Percentiles rank a stretch among this genome's conserved stretches.
Conservation (phyloP, 371 early-diverging fungal genomes). For the Umbelopsis sp. region DNA sequence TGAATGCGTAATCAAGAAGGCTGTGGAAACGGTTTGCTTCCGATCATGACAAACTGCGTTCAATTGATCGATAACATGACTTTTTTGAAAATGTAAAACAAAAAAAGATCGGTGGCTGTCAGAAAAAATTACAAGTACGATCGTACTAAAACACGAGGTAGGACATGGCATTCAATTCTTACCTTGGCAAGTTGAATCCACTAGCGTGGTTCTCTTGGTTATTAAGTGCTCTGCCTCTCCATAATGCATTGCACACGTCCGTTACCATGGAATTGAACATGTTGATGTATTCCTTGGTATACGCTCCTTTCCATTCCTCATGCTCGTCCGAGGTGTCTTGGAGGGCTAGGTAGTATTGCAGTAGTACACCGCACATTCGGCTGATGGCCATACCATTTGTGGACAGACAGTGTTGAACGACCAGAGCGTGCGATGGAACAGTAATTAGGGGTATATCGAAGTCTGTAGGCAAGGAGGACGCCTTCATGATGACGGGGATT, state of each 20-base stretch:
- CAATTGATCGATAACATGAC: constrained; percentile 34
- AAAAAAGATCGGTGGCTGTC: constrained; percentile 5
- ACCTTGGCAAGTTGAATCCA: constrained; percentile 51
- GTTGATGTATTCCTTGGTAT: constrained; percentile 49
- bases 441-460: constrained; percentile 56
- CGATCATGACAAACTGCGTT: constrained; percentile 35
- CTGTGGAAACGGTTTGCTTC: constrained; percentile 34
- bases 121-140: constrained; percentile 2
- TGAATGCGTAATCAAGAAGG: constrained; percentile 55
- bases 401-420: constrained; percentile 57
- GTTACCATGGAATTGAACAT: constrained; percentile 62
- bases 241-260: constrained; percentile 61
- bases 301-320: constrained; percentile 38
- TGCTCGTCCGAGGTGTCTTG: constrained; percentile 37
- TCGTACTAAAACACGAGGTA: constrained; percentile 14
- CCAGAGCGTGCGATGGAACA: constrained; percentile 54
- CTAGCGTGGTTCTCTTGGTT: constrained; percentile 35
- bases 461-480: constrained; percentile 41
- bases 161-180: constrained; percentile 24
- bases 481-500: constrained; percentile 4
- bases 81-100: background rate
- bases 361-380: constrained; percentile 60
- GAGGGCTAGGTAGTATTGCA: constrained; percentile 49
- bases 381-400: constrained; percentile 54
- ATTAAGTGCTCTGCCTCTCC: constrained; percentile 52